Percentiles rank a stretch among this genome's conserved stretches.
These are phyloP conservation scores for Amoeboaphelidium occidentale DNA, from an alignment of 371 early-diverging fungal species.

Conservation along the genomic window DNA sequence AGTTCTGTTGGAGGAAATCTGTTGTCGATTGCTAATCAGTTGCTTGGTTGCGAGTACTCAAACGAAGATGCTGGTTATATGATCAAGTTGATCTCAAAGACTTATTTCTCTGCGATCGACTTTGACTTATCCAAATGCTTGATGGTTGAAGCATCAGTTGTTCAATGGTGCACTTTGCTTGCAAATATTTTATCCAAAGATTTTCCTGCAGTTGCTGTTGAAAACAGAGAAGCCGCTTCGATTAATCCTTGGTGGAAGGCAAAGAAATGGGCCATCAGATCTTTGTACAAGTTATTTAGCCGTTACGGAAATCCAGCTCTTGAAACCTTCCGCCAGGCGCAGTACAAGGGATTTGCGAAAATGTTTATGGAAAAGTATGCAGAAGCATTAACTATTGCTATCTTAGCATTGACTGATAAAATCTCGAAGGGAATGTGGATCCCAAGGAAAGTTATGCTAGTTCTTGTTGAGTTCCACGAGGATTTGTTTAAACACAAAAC, in stretches of 20 bases:
- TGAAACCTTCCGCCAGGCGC: slow-evolving; percentile 20
- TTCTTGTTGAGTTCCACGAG: slow-evolving; percentile 10
- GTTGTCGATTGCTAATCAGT: slow-evolving; percentile 31
- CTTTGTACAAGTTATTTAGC: slow-evolving; percentile 47
- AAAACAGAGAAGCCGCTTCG: slow-evolving; percentile 38
- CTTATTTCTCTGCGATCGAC: slow-evolving; percentile 38
- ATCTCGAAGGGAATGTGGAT: slow-evolving; percentile 21
- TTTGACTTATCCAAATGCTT: slow-evolving; percentile 34
- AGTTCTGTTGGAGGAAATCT: slow-evolving; percentile 40
- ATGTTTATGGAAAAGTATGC: slow-evolving; percentile 54
- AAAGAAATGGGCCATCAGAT: slow-evolving; percentile 75
- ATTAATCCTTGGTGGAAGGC: slow-evolving; percentile 64
- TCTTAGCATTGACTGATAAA: slow-evolving; percentile 45
- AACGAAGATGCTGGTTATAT: slow-evolving; percentile 51
- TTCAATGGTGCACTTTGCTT: slow-evolving; percentile 63
- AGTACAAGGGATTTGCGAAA: slow-evolving; percentile 43
- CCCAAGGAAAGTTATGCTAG: slow-evolving; percentile 13
- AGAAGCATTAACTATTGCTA: slow-evolving; percentile 49
- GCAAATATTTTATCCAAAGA: slow-evolving; percentile 41
- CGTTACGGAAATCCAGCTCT: slow-evolving; percentile 12
- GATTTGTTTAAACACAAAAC: slow-evolving; percentile 39
- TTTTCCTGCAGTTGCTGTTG: slow-evolving; percentile 19
- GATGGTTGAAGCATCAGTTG: slow-evolving; percentile 33
- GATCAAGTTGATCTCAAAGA: slow-evolving; percentile 49
- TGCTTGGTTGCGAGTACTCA: slow-evolving; percentile 18